Evolutionary conservation across 768 basidiomycete species (phyloP).

Genomic region (Naganishia vishniacii): DNA sequence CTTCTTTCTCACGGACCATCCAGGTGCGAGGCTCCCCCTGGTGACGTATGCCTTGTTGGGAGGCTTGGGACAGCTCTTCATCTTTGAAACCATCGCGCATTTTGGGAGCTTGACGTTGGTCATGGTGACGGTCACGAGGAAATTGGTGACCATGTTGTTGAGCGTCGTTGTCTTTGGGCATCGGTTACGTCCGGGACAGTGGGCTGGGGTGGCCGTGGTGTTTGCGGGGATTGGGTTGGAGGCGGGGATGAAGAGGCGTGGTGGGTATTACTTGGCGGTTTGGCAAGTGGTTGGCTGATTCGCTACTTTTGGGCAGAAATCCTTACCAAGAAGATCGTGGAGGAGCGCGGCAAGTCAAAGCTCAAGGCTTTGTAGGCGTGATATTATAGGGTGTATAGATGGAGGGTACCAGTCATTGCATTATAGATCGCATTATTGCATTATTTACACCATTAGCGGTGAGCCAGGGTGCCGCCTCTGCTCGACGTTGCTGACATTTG

Average conservation of each 20-base stretch:
- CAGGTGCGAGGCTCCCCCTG: constrained; percentile 66
- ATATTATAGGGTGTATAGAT: no score
- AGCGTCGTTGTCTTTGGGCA: constrained; percentile 91
- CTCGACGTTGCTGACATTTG: no score
- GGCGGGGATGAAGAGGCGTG: constrained; percentile 82
- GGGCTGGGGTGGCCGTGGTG: constrained; percentile 84
- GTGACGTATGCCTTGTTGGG: constrained; percentile 82
- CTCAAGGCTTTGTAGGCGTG: constrained; percentile 70
- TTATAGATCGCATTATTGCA: no score
- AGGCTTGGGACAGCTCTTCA: constrained; percentile 91
- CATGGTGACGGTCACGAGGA: constrained; percentile 91
- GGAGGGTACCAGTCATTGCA: no score
- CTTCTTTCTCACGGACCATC: constrained; percentile 68
- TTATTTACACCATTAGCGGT: no score
- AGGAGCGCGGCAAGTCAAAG: constrained; percentile 77
- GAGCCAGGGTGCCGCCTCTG: no score
- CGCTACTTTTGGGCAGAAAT: constrained; percentile 55
- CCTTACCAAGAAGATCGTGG: constrained; percentile 69
- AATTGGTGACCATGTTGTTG: constrained; percentile 95
- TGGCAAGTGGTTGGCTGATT: constrained; percentile 1
- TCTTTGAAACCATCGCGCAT: constrained; percentile 71
- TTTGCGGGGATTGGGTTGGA: constrained; percentile 95
- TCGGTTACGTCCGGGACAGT: constrained; percentile 73
- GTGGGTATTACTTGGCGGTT: constrained; percentile 51
- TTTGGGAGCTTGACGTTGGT: constrained; percentile 49